A percentile compares a stretch with the other conserved stretches of the same genome.
These are phyloP conservation scores for Pseudonitzschia multiseries DNA, from an alignment of 108 stramenopile species.

Conservation along the genomic window DNA sequence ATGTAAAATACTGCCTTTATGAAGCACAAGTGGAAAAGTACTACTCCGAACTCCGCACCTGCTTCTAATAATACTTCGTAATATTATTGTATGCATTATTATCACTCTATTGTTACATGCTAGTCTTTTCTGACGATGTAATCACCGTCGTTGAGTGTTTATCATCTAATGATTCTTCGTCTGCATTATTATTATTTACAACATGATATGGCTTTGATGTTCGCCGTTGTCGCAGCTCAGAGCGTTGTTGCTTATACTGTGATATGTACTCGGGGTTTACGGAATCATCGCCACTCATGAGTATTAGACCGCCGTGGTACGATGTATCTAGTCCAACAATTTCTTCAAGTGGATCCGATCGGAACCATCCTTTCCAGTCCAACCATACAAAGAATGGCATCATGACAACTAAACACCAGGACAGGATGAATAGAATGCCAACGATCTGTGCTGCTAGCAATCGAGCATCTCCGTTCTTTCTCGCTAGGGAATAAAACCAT, in stretches of 20 bases:
- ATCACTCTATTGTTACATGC: too few species aligned
- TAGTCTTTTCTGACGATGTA: neutral
- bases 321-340: constrained; percentile 83
- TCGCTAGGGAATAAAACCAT: constrained; percentile 54
- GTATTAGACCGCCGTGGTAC: constrained; percentile 70
- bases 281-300: constrained; percentile 39
- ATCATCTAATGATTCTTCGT: constrained; percentile 8
- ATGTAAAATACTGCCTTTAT: too few species aligned
- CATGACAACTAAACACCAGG: constrained; percentile 78
- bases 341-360: constrained; percentile 78
- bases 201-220: neutral
- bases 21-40: too few species aligned
- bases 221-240: constrained; percentile 24
- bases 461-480: constrained; percentile 45
- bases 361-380: constrained; percentile 62
- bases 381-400: constrained; percentile 74
- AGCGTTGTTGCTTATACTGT: constrained; percentile 36
- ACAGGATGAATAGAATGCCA: constrained; percentile 74
- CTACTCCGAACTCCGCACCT: too few species aligned
- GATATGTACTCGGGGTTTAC: constrained; percentile 57
- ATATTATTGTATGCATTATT: too few species aligned
- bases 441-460: constrained; percentile 69
- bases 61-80: too few species aligned
- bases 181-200: neutral
- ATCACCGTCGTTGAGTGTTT: constrained; percentile 1